Percentiles rank a stretch among this genome's conserved stretches.
These are phyloP conservation scores for Annulohypoxylon moriforme DNA, from an alignment of 495 filamentous ascomycete species.

Conservation along the genomic window DNA sequence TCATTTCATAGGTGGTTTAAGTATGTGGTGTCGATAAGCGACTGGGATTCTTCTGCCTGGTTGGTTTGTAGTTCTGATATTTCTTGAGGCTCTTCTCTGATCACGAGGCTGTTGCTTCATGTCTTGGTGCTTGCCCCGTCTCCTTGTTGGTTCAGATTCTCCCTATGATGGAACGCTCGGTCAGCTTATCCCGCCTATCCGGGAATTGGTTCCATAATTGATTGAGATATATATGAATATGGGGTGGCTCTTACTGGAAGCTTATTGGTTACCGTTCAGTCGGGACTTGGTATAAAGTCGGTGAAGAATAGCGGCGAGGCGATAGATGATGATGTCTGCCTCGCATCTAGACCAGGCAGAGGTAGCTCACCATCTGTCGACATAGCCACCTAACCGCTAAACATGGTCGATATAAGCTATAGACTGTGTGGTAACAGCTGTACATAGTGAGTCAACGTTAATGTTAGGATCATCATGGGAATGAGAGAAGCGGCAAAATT, in stretches of 20 bases:
- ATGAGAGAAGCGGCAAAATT: neutral
- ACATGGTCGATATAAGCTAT: neutral
- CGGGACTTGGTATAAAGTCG: constrained; percentile 12
- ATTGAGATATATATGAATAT: constrained; percentile 7
- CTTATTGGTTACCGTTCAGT: constrained; percentile 29
- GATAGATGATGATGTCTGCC: constrained; percentile 18
- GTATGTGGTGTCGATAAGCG: neutral
- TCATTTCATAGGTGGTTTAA: neutral
- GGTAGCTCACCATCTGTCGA: constrained; percentile 2
- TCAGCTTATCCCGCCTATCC: constrained; percentile 1
- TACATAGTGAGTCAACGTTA: constrained; percentile 1
- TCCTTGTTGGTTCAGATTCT: neutral
- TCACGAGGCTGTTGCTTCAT: neutral
- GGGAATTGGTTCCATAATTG: neutral
- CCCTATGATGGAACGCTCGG: neutral
- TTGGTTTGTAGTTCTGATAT: neutral
- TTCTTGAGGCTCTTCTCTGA: neutral
- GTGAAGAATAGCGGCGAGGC: constrained; percentile 2
- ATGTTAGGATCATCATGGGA: neutral
- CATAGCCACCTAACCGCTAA: constrained; percentile 14
- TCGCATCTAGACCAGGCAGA: constrained; percentile 4
- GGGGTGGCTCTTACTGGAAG: neutral
- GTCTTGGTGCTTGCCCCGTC: neutral
- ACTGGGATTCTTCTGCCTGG: neutral
- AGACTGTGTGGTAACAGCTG: neutral